Evolutionary conservation across 495 filamentous ascomycete species (phyloP), one percentile per base, ranked within the genome.

Genomic region (Aspergillus ostianus): DNA sequence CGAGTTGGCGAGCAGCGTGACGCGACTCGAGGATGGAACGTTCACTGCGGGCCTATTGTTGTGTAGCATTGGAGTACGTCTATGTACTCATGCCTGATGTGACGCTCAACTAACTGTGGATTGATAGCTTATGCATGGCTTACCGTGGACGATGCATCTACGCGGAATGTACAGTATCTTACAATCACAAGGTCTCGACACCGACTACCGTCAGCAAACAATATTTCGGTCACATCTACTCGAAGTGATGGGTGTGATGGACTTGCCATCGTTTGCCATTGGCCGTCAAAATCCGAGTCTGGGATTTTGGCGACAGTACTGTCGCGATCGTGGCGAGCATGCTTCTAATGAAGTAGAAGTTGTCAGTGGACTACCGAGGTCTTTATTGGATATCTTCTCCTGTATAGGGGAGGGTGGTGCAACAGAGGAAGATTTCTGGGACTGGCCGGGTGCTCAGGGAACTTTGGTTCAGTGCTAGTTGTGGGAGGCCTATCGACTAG

Each of bases 211-310:
- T 20, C 53, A 59, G 17, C 18, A 52, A 7, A 45, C 54, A 10
- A 44, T 32, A 18, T 72, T 77, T 23, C 68, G 70, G 3, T 59
- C 53, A 1, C 72, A 77, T 47, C 53, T 73, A 0, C 56, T 73
- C 3, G 73, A 77, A 47, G 73, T 75, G 8, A 75, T 77, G 73
- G 72, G 73, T 0, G 63, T 75, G 0, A 71, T 77, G 69, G 73
- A 77, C 44, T 53, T 77, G 1, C 66, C 69, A 0, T 67, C 64
- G 2, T 69, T 75, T 44, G 53, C 67, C 0, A 30, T 77, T 13
- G 73, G 72, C 15, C 69, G 72, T 6, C 69, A 67, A 26, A 67
- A 49, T 30, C 62, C 71, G 4, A 45, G 45, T 8, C 63, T 77
- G 17, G 69, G 69, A 4, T 66, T 77, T 51, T 75, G 72, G 73